Base-by-base conservation (phyloP, 768 basidiomycete species). In the Boletus rubescentipes region DNA sequence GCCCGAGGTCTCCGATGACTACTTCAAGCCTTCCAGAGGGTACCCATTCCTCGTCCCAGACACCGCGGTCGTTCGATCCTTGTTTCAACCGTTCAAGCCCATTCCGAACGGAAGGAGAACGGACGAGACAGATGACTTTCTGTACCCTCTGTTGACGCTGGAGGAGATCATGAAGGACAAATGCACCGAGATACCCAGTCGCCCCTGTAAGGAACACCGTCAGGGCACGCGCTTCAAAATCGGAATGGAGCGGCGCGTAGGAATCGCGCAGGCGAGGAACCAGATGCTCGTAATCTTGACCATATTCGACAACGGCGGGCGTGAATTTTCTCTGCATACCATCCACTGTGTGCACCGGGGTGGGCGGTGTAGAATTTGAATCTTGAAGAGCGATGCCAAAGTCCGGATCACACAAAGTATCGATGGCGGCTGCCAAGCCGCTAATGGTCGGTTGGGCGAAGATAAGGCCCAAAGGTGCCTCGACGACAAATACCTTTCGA, bases 131-230 rank as follows among this genome's bases (percentile, higher is more conserved):
- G 54, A 96, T 82, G 36, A 98, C 94, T 72, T 94, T 96, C 60
- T 77, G 75, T 12, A 98, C 90, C 51, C 80, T 76, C 9, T 77
- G 73, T 30, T 69, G 61, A 35, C 85, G 79, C 29, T 77, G 73
- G 1, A 99, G 79, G 37, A 99, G 77, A 66, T 96, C 88, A 36
- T 79, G 78, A 45, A 98, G 75, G 55, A 98, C 82, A 70, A 96
- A 98, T 6, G 92, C 93, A 14, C 97, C 97, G 15, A 99, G 79
- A 78, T 95, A 99, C 2, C 97, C 97, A 9, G 97, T 98, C 5
- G 93, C 95, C 7, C 97, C 97, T 7, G 97, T 98, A 30, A 99
- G 81, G 78, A 99, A 97, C 30, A 98, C 80, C 0, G 90, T 91
- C 38, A 94, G 59, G 12, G 76, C 71, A 40, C 75, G 79, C 23